Base-by-base conservation (phyloP, 768 basidiomycete genomes). In the Collybia nuda region DNA sequence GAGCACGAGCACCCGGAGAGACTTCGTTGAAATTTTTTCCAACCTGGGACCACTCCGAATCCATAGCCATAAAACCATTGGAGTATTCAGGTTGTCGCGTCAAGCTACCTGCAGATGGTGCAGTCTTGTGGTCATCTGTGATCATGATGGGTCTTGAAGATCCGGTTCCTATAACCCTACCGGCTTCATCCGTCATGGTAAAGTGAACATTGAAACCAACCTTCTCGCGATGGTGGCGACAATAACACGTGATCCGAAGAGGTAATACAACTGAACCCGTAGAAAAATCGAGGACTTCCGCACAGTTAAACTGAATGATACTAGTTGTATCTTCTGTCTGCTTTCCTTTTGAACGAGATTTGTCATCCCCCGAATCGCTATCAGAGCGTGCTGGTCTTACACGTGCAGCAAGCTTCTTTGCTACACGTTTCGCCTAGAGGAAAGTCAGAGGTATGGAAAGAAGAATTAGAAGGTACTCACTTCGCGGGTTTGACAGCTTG, bases 91-190 rank as follows among this genome's bases (percentile, higher is more conserved):
- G 53, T 49, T 60, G 66, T 53, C 54, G 63, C 43, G 63, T 62
- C 42, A 52, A 42, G 12, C 14, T 32, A 29, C 62, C 68, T 15
- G 67, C 61, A 35, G 68, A 61, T 19, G 62, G 57, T 14, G 71
- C 81, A 23, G 91, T 93, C 72, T 99, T 99, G 73, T 99, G 97
- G 68, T 99, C 97, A 72, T 99, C 97, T 1, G 96, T 99, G 57
- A 98, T 98, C 86, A 98, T 95, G 58, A 99, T 94, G 3, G 96
- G 93, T 24, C 85, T 82, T 1, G 93, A 90, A 47, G 76, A 79
- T 4, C 93, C 93, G 6, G 81, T 77, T 12, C 91, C 95, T 47
- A 98, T 83, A 42, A 92, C 68, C 18, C 88, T 80, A 2, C 94
- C 95, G 21, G 71, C 74, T 58, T 85, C 74, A 59, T 97, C 91